Conservation (phyloP, 2,329 filamentous ascomycete genomes). For the Conoideocrella luteorostrata region DNA sequence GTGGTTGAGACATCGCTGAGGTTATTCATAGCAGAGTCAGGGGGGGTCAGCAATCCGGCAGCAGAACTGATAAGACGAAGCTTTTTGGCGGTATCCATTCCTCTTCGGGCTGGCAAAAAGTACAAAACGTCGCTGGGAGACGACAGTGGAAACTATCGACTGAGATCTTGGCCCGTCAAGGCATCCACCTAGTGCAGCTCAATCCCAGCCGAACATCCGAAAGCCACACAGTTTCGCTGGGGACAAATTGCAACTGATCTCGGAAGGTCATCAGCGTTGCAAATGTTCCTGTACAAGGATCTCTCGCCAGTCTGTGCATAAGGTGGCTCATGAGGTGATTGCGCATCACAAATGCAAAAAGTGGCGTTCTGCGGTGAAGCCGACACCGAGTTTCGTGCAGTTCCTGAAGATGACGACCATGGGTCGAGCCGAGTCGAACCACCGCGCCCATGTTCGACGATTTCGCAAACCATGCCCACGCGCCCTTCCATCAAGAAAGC, state of each 20-base stretch:
- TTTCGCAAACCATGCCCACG: slow-evolving; percentile 54
- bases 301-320: slow-evolving; percentile 25
- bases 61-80: slow-evolving; percentile 58
- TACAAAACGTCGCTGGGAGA: slow-evolving; percentile 50
- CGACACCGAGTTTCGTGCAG: neutral
- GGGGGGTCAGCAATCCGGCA: slow-evolving; percentile 26
- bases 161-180: slow-evolving; percentile 40
- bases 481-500: slow-evolving; percentile 55
- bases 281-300: slow-evolving; percentile 40
- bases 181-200: slow-evolving; percentile 54
- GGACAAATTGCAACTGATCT: slow-evolving; percentile 60
- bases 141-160: slow-evolving; percentile 49
- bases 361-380: neutral
- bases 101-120: slow-evolving; percentile 51
- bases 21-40: slow-evolving; percentile 15
- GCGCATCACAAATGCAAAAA: slow-evolving; percentile 19
- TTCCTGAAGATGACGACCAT: slow-evolving; percentile 1
- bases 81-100: slow-evolving; percentile 45
- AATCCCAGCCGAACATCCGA: slow-evolving; percentile 56
- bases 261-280: slow-evolving; percentile 55
- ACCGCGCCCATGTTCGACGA: slow-evolving; percentile 23
- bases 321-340: slow-evolving; percentile 16
- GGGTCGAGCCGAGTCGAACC: slow-evolving; percentile 4
- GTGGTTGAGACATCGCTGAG: slow-evolving; percentile 18
- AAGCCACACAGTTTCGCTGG: slow-evolving; percentile 57